Conservation (phyloP, 768 basidiomycete genomes). For the Calocybe cyanea region DNA sequence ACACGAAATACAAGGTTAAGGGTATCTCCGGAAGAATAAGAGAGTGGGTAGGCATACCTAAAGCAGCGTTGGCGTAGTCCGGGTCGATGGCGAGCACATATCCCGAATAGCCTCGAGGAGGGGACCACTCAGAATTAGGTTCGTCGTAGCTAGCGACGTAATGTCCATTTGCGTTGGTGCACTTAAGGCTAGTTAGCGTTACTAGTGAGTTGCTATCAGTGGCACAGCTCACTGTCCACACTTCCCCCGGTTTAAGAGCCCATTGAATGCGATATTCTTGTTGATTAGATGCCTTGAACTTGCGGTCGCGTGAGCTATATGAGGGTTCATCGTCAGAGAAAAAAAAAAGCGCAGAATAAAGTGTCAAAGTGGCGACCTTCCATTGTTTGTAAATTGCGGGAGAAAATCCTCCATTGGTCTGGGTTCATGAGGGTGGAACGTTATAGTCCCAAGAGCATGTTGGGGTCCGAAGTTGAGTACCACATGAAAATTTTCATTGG, state of each 20-base stretch:
- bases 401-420: conserved; percentile 55
- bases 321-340: neutral
- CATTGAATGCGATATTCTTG: conserved; percentile 61
- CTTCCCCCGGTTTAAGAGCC: conserved; percentile 43
- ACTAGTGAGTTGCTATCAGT: conserved; percentile 1
- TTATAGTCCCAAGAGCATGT: conserved; percentile 50
- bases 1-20: neutral
- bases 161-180: conserved; percentile 46
- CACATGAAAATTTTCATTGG: too few relatives aligned
- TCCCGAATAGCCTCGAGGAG: conserved; percentile 51
- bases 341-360: conserved; percentile 3
- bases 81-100: conserved; percentile 65
- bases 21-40: neutral
- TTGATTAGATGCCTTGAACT: conserved; percentile 57
- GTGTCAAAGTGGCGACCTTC: conserved; percentile 32
- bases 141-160: conserved; percentile 60
- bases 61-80: conserved; percentile 48
- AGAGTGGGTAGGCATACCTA: conserved; percentile 35
- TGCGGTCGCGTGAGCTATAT: conserved; percentile 39
- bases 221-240: conserved; percentile 54
- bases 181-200: conserved; percentile 34
- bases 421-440: conserved; percentile 30
- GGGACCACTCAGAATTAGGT: conserved; percentile 51
- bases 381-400: conserved; percentile 31
- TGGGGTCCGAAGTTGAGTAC: conserved; percentile 49